A percentile compares a stretch with the other conserved stretches of the same genome.
phyloP scores from a whole-genome alignment of 1,284 basidiomycete genomes.

The Psilocybe mexicana region DNA sequence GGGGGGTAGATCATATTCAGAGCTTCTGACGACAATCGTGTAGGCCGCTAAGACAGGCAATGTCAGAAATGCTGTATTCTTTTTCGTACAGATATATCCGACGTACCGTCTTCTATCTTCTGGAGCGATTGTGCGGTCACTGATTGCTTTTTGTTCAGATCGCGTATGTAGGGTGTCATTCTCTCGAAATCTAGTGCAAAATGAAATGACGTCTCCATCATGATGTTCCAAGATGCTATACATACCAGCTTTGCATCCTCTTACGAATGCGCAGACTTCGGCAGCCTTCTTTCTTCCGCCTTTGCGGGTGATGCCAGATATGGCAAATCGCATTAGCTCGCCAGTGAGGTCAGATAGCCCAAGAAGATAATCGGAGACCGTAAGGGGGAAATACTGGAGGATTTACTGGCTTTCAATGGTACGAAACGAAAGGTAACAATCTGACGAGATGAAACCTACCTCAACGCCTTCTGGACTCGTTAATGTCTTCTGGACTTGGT shows the following conservation, averaged over 20 bases:
- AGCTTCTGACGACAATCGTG: conserved; percentile 65
- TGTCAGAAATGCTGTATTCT: background rate
- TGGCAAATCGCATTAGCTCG: conserved; percentile 96
- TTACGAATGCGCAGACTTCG: conserved; percentile 76
- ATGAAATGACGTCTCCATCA: background rate
- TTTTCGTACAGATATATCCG: background rate
- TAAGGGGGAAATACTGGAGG: conserved; percentile 64
- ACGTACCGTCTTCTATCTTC: conserved; percentile 92
- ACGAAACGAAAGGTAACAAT: background rate
- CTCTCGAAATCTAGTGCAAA: conserved; percentile 67
- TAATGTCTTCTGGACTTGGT: conserved; percentile 67
- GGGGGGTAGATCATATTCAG: conserved; percentile 68
- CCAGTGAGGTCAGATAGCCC: conserved; percentile 94
- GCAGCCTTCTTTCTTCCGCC: conserved; percentile 72
- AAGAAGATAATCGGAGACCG: conserved; percentile 84
- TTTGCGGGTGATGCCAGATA: conserved; percentile 69
- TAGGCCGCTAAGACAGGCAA: conserved; percentile 54
- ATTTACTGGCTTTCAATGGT: conserved; percentile 2
- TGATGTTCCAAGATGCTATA: background rate
- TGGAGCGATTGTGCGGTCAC: conserved; percentile 85
- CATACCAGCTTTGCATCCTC: conserved; percentile 77
- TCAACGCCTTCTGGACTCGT: conserved; percentile 57
- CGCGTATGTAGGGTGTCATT: conserved; percentile 66
- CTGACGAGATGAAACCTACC: conserved; percentile 36
- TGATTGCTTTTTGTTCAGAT: conserved; percentile 85